These are phyloP conservation scores for Phialophora tarda DNA, from an alignment of 2,329 filamentous ascomycete genomes.

Conservation along the genomic window DNA sequence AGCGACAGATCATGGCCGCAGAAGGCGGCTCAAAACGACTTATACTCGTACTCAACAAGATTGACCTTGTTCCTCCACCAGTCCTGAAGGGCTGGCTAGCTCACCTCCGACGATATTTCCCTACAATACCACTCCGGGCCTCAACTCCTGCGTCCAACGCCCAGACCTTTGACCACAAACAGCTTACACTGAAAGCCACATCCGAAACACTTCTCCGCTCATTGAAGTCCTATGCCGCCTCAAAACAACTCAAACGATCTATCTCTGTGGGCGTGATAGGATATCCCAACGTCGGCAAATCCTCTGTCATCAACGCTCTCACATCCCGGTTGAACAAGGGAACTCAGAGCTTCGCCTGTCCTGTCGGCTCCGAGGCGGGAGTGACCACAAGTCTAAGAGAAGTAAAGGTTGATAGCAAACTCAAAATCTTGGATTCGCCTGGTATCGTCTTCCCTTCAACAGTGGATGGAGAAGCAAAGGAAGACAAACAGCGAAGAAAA, in stretches of 20 bases:
- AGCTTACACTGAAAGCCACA: conserved; percentile 84
- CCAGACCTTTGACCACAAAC: conserved; percentile 88
- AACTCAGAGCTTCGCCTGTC: conserved; percentile 69
- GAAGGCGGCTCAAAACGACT: conserved; percentile 82
- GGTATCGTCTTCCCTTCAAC: conserved; percentile 88
- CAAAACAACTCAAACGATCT: conserved; percentile 83
- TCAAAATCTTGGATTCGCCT: conserved; percentile 90
- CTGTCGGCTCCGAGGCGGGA: conserved; percentile 87
- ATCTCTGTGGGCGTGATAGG: conserved; percentile 92
- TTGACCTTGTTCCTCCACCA: conserved; percentile 82
- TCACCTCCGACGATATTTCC: conserved; percentile 86
- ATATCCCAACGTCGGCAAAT: conserved; percentile 96
- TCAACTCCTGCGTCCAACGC: conserved; percentile 82
- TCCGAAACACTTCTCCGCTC: conserved; percentile 84
- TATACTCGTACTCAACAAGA: conserved; percentile 94
- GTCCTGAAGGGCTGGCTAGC: conserved; percentile 84
- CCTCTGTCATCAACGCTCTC: conserved; percentile 92
- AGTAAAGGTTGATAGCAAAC: conserved; percentile 93
- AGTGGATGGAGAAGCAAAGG: conserved; percentile 50
- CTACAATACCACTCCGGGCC: conserved; percentile 85
- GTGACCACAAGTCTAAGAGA: conserved; percentile 86
- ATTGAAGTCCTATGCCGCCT: conserved; percentile 84
- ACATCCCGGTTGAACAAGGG: conserved; percentile 73
- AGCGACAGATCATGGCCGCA: conserved; percentile 89
- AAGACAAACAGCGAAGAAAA: conserved; percentile 62